Evolutionary conservation across 768 basidiomycete genomes (phyloP).

Genomic region (Lepiota brunneoincarnata): DNA sequence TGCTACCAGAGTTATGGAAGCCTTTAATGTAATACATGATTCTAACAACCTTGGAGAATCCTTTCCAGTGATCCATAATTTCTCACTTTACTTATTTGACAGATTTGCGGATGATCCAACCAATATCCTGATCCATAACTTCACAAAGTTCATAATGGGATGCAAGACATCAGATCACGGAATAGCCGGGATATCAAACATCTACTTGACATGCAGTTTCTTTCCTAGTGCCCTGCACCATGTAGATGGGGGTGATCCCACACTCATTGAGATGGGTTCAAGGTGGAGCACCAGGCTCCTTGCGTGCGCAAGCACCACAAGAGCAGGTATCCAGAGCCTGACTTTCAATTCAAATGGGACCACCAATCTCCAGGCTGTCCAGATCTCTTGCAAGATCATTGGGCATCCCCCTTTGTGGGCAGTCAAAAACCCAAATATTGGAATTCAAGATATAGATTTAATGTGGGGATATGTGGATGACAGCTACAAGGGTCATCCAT

Average conservation of each 20-base stretch:
- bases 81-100: too few relatives aligned
- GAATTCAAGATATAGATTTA: not conserved
- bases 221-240: constrained; percentile 17
- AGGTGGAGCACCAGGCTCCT: constrained; percentile 18
- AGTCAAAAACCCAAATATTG: not conserved
- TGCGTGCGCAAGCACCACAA: constrained; percentile 16
- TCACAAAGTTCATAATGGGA: too few relatives aligned
- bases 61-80: not conserved
- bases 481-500: not conserved
- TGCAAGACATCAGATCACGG: constrained; percentile 17
- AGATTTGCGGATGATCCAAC: not conserved
- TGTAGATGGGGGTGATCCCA: constrained; percentile 19
- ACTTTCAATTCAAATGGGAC: not conserved
- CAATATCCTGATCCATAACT: not conserved
- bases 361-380: not conserved
- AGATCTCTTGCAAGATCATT: not conserved
- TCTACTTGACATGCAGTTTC: constrained; percentile 16
- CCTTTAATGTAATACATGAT: constrained; percentile 16
- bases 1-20: constrained; percentile 13
- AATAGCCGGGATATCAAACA: constrained; percentile 19
- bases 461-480: too few relatives aligned
- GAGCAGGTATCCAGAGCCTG: not conserved
- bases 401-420: not conserved
- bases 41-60: constrained; percentile 12
- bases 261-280: constrained; percentile 10